Percentiles rank a stretch among this genome's conserved stretches.
These are phyloP conservation scores for Solidago caesia DNA, from an alignment of 129 eudicot species.

Conservation along the genomic window DNA sequence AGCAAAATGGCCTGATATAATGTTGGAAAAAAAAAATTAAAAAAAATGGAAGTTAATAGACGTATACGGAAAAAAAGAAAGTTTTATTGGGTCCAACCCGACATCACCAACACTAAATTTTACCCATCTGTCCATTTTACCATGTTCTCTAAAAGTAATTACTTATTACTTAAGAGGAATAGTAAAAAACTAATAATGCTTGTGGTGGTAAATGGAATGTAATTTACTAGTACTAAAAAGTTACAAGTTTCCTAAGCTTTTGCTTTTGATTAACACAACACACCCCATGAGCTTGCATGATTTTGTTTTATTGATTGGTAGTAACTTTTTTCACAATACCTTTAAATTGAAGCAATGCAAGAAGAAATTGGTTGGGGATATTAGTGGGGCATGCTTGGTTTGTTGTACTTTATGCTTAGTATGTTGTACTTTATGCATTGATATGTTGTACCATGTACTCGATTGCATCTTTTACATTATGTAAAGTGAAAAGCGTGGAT, in stretches of 20 bases:
- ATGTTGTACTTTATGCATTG: no score
- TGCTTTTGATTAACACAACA: slow-evolving; percentile 21
- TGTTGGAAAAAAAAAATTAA: no score
- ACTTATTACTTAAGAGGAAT: background rate
- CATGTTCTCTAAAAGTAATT: background rate
- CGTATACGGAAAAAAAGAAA: no score
- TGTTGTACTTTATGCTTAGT: slow-evolving; percentile 21
- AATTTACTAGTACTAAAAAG: slow-evolving; percentile 3
- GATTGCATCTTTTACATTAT: slow-evolving; percentile 33
- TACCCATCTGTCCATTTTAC: no score
- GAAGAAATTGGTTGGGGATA: background rate
- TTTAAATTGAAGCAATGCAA: slow-evolving; percentile 35
- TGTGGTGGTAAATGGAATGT: slow-evolving; percentile 17
- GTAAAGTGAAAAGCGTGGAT: slow-evolving; percentile 38
- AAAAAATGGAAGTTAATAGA: no score
- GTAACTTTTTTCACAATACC: slow-evolving; percentile 24
- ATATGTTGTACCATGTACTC: slow-evolving; percentile 32
- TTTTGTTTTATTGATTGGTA: slow-evolving; percentile 31
- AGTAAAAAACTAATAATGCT: slow-evolving; percentile 15
- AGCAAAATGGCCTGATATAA: no score
- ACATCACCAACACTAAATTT: no score
- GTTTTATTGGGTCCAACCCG: no score
- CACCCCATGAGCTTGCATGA: slow-evolving; percentile 35
- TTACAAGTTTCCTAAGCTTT: slow-evolving; percentile 35
- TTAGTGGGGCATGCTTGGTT: slow-evolving; percentile 20